Evolutionary conservation across 208 protist genomes (phyloP).

Genomic region (Blastocrithidia nonstop): DNA sequence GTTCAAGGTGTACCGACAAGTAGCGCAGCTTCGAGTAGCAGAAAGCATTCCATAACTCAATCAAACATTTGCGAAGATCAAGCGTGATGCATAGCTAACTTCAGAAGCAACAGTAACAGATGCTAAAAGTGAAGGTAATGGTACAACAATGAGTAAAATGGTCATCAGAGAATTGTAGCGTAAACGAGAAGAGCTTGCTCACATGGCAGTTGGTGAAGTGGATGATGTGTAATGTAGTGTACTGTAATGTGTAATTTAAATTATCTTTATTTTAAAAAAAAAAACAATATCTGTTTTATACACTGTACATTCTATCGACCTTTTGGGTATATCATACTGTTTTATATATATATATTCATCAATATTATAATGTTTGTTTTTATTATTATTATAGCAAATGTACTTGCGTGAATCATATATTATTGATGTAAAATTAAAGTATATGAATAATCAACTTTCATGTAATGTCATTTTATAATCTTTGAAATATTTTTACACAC

Average conservation of each 20-base stretch:
- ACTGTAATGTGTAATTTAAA: not conserved
- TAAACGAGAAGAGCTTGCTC: slow-evolving; percentile 25
- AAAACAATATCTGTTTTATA: slow-evolving; percentile 1
- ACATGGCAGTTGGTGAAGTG: slow-evolving; percentile 8
- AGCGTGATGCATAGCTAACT: slow-evolving; percentile 5
- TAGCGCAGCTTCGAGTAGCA: slow-evolving; percentile 43
- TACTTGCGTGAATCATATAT: too few species aligned
- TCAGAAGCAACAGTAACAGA: too few species aligned
- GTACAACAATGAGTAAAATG: slow-evolving; percentile 12
- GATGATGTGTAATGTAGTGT: slow-evolving; percentile 5
- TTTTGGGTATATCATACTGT: too few species aligned
- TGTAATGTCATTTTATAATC: too few species aligned
- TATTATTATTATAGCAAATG: too few species aligned
- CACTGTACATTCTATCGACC: too few species aligned
- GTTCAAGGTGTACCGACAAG: slow-evolving; percentile 30
- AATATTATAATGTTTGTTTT: too few species aligned
- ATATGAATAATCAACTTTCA: too few species aligned
- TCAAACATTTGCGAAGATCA: slow-evolving; percentile 16
- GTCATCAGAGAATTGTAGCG: slow-evolving; percentile 25
- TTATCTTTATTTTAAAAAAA: not conserved
- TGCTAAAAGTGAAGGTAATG: too few species aligned
- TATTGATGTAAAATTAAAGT: too few species aligned
- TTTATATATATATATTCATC: too few species aligned
- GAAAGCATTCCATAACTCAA: slow-evolving; percentile 33
- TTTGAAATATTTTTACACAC: too few species aligned